Base-by-base conservation (phyloP, 805 yeast genomes). In the Lipomyces starkeyi region DNA sequence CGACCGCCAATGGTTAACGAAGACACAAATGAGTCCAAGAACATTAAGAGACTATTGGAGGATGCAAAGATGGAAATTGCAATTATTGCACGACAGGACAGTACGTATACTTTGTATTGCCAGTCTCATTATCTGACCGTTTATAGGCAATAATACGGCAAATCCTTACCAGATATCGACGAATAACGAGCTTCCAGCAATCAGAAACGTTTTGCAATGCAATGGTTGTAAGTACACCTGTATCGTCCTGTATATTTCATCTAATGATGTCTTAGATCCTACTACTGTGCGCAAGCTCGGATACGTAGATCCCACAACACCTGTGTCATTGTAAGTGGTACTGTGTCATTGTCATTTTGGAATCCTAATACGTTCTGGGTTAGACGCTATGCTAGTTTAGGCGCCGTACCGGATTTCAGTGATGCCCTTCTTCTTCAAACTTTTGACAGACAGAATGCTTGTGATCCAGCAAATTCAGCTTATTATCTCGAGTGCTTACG, bases 401-500 rank as follows among this genome's bases (percentile, higher is more conserved):
- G 88, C 1, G 81, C 83, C 0, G 80, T 82, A 14, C 83, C 83
- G 22, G 81, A 81, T 69, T 87, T 86, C 74, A 73, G 80, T 32
- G 89, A 87, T 69, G 80, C 82, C 20, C 76, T 80, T 40, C 79
- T 90, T 13, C 80, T 82, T 14, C 78, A 79, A 22, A 81, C 86
- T 53, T 90, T 84, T 74, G 81, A 83, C 25, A 74, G 76, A 0
- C 81, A 83, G 63, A 72, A 76, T 3, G 62, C 68, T 0, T 65
- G 80, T 60, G 91, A 89, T 74, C 82, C 85, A 0, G 75, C 71
- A 0, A 79, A 82, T 59, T 69, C 75, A 1, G 87, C 90, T 0
- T 76, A 79, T 43, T 88, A 88, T 71, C 83, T 86, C 71, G 93
- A 90, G 75, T 84, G 89, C 0, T 75, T 90, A 43, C 79, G 77